Conservation (phyloP, 2,329 filamentous ascomycete genomes). For the Pyricularia grisea region DNA sequence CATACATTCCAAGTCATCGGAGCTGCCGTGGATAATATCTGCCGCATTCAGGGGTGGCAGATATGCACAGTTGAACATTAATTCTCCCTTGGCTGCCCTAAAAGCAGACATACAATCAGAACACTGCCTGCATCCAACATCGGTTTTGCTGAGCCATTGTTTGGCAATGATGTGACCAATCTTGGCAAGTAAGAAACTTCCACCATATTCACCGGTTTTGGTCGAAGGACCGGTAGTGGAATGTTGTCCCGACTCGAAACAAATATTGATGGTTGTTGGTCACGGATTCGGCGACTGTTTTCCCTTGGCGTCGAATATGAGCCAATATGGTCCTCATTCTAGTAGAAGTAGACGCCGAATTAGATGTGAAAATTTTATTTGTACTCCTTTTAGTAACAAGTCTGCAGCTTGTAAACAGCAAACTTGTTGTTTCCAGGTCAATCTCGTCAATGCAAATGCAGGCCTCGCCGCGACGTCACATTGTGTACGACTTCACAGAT, state of each 20-base stretch:
- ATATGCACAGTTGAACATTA: not conserved
- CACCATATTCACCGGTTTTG: no score
- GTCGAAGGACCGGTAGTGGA: not conserved
- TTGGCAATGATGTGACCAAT: not conserved
- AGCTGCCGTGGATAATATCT: not conserved
- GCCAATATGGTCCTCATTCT: not conserved
- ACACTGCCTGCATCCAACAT: not conserved
- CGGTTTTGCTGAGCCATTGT: not conserved
- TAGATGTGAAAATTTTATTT: not conserved
- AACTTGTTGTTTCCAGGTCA: not conserved
- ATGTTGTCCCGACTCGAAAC: not conserved
- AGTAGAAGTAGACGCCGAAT: not conserved
- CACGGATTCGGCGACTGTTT: not conserved
- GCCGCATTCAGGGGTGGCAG: not conserved
- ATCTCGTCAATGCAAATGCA: not conserved
- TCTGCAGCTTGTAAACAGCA: not conserved
- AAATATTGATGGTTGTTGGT: not conserved
- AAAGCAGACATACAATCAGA: no score
- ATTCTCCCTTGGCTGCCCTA: no score
- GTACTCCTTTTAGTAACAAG: not conserved
- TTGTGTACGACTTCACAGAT: not conserved
- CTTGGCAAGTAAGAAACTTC: no score
- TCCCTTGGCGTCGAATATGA: not conserved
- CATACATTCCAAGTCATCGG: not conserved
- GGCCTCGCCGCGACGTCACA: not conserved